phyloP scores from a whole-genome alignment of 441 rosid species.

The California macrophylla region DNA sequence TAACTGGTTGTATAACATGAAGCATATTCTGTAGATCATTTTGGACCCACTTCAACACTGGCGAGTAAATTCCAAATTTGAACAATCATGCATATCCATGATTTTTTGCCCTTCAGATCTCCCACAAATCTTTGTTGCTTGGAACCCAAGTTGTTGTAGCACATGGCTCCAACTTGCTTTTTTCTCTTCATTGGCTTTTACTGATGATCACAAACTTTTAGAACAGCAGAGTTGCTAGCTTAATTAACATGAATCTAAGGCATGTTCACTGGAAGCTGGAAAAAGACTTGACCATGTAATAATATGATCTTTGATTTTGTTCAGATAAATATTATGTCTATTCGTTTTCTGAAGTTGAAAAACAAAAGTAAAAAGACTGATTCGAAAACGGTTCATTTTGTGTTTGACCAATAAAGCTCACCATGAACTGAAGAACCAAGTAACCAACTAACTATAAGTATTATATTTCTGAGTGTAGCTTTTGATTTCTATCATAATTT shows the following conservation, averaged over 20 bases:
- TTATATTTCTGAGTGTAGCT: background rate
- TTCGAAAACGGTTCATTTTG: too few relatives aligned
- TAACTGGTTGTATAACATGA: background rate
- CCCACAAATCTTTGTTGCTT: background rate
- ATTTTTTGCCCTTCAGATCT: background rate
- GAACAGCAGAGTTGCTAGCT: too few relatives aligned
- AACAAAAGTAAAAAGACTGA: too few relatives aligned
- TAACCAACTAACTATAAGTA: too few relatives aligned
- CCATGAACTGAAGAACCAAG: background rate
- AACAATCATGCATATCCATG: background rate
- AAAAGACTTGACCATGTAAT: too few relatives aligned
- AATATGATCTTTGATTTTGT: too few relatives aligned
- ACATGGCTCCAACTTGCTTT: background rate
- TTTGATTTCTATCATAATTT: background rate
- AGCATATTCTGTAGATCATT: background rate
- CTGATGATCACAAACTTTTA: background rate
- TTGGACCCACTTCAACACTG: background rate
- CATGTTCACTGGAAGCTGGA: too few relatives aligned
- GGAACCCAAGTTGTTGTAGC: background rate
- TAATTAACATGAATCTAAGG: background rate
- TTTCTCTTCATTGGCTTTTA: background rate
- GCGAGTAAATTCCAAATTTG: background rate
- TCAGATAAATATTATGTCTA: too few relatives aligned
- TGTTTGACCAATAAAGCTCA: too few relatives aligned
- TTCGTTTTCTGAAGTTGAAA: too few relatives aligned